These are phyloP conservation scores for Aspergillus transmontanensis DNA, from an alignment of 2,329 filamentous ascomycete genomes.

Conservation along the genomic window DNA sequence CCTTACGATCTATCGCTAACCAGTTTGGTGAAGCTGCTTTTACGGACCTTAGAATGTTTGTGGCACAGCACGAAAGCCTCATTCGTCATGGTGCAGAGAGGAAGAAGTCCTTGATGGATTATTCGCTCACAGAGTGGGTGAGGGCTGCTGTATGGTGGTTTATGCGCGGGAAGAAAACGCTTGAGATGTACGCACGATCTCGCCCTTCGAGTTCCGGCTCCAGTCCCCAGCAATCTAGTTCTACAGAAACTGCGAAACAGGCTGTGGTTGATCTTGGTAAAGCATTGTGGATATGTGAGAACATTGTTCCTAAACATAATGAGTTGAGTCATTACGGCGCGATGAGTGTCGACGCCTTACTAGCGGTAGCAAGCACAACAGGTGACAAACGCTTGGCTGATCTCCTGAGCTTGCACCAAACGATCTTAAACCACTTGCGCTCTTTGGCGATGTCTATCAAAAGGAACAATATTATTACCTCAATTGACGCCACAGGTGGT, in stretches of 20 bases:
- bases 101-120: constrained; percentile 65
- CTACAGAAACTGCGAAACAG: constrained; percentile 61
- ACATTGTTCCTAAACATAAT: constrained; percentile 42
- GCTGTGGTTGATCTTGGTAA: constrained; percentile 86
- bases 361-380: constrained; percentile 46
- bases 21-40: constrained; percentile 67
- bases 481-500: constrained; percentile 61
- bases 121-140: constrained; percentile 67
- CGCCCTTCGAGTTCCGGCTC: constrained; percentile 58
- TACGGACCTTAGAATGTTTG: constrained; percentile 68
- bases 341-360: constrained; percentile 41
- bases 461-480: constrained; percentile 75
- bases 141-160: constrained; percentile 88
- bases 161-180: constrained; percentile 72
- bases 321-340: constrained; percentile 44
- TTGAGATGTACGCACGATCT: constrained; percentile 72
- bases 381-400: constrained; percentile 50
- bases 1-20: constrained; percentile 39
- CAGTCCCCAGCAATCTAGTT: constrained; percentile 47
- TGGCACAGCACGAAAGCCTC: constrained; percentile 72
- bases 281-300: constrained; percentile 72
- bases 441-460: constrained; percentile 82
- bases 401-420: constrained; percentile 54
- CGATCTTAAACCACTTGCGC: constrained; percentile 65
- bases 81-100: constrained; percentile 79